Evolutionary conservation across 1,139 yeast genomes (phyloP).

Genomic region (Ogataea hybrid): DNA sequence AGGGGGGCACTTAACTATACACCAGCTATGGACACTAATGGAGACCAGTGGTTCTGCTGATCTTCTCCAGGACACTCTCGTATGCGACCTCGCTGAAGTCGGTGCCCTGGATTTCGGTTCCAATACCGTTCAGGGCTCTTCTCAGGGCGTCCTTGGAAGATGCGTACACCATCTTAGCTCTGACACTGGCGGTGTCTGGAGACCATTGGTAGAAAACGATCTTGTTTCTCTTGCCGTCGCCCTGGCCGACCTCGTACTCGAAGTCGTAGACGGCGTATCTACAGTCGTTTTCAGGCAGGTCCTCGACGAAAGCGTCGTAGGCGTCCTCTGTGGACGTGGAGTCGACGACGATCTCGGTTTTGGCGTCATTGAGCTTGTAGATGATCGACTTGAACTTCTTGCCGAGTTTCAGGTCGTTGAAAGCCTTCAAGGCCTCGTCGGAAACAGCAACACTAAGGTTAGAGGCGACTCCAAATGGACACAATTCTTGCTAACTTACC

Average conservation of each 20-base stretch:
- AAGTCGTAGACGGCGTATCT: slow-evolving; percentile 96
- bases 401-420: slow-evolving; percentile 94
- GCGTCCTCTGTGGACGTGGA: slow-evolving; percentile 64
- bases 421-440: slow-evolving; percentile 89
- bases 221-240: slow-evolving; percentile 96
- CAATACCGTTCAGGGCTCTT: slow-evolving; percentile 93
- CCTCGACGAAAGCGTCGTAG: slow-evolving; percentile 81
- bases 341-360: slow-evolving; percentile 89
- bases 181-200: slow-evolving; percentile 94
- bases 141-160: slow-evolving; percentile 97
- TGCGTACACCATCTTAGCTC: slow-evolving; percentile 97
- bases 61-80: slow-evolving; percentile 88
- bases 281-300: slow-evolving; percentile 94
- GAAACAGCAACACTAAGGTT: slow-evolving; percentile 79
- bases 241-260: slow-evolving; percentile 84
- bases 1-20: slow-evolving; percentile 4
- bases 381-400: slow-evolving; percentile 84
- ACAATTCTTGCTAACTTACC: slow-evolving; percentile 42
- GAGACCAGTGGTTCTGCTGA: slow-evolving; percentile 75
- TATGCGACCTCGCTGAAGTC: slow-evolving; percentile 96
- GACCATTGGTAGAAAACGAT: slow-evolving; percentile 95
- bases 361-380: slow-evolving; percentile 74
- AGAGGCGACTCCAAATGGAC: too few relatives aligned
- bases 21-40: slow-evolving; percentile 36
- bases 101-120: slow-evolving; percentile 95